Percentiles rank a stretch among this genome's conserved stretches.
Evolutionary conservation across 2,329 filamentous ascomycete species (phyloP).

Genomic region (Rhynchosporium agropyri): DNA sequence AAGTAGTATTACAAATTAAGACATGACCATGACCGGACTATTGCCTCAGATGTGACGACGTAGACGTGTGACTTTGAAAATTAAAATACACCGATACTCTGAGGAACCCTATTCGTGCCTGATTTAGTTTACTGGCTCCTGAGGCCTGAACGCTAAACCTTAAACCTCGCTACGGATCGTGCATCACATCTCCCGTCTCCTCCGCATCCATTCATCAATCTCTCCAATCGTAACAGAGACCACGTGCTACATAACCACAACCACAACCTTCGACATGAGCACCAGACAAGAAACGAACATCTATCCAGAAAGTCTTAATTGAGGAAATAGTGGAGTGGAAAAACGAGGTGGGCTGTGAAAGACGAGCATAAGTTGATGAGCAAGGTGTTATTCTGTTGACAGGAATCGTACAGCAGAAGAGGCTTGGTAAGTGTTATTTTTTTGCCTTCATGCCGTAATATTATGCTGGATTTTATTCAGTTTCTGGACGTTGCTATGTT

Average conservation of each 20-base stretch:
- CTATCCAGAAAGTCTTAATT: neutral
- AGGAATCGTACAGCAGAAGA: neutral
- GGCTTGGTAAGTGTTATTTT: neutral
- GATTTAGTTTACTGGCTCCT: neutral
- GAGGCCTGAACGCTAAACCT: constrained; percentile 4
- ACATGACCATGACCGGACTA: constrained; percentile 7
- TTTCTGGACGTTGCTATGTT: neutral
- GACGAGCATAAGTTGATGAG: no score
- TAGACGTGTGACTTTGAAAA: neutral
- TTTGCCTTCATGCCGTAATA: no score
- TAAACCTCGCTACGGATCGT: constrained; percentile 5
- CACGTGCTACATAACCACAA: neutral
- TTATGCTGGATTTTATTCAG: neutral
- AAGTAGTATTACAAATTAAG: constrained; percentile 18
- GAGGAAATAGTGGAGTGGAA: no score
- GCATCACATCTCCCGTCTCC: neutral
- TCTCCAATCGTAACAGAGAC: neutral
- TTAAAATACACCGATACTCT: neutral
- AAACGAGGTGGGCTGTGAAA: no score
- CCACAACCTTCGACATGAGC: neutral
- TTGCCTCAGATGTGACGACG: neutral
- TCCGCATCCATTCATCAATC: neutral
- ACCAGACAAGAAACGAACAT: no score
- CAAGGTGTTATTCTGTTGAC: neutral
- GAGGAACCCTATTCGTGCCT: neutral